Conservation (phyloP, 1,139 yeast species). For the Maudiozyma humilis region DNA sequence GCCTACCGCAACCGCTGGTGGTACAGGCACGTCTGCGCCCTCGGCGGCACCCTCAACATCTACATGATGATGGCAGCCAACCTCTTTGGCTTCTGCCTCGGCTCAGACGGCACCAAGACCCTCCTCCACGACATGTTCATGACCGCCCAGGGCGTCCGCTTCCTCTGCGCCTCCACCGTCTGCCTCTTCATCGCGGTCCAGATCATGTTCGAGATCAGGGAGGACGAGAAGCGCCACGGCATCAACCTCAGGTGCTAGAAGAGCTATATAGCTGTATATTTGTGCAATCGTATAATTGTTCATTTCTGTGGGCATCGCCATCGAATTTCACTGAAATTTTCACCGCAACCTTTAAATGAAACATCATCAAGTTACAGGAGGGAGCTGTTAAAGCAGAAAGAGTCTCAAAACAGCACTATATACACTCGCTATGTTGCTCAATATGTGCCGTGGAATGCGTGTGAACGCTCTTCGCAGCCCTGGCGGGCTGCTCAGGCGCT, state of each 20-base stretch:
- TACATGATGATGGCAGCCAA: constrained; percentile 99
- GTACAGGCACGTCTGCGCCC: constrained; percentile 75
- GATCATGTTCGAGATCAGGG: constrained; percentile 90
- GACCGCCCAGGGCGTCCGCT: constrained; percentile 58
- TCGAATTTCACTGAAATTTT: too few species aligned
- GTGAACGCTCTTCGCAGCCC: too few species aligned
- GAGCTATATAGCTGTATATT: background rate
- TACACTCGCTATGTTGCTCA: too few species aligned
- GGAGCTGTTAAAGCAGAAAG: too few species aligned
- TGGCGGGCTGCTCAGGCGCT: too few species aligned
- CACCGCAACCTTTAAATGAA: too few species aligned
- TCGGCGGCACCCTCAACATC: constrained; percentile 81
- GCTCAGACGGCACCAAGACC: constrained; percentile 69
- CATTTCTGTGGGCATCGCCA: too few species aligned
- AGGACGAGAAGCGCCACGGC: constrained; percentile 75
- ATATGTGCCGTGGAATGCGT: too few species aligned
- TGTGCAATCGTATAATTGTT: too few species aligned
- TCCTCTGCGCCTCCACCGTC: constrained; percentile 54
- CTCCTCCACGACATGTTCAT: constrained; percentile 64
- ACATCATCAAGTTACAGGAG: too few species aligned
- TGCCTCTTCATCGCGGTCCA: constrained; percentile 79
- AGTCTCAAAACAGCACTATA: too few species aligned
- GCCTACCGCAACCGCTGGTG: constrained; percentile 46
- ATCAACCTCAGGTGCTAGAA: constrained; percentile 65
- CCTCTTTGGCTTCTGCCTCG: constrained; percentile 87